These are phyloP conservation scores for Chlorella sorokiniana DNA, from an alignment of 139 green algal species.

Conservation along the genomic window DNA sequence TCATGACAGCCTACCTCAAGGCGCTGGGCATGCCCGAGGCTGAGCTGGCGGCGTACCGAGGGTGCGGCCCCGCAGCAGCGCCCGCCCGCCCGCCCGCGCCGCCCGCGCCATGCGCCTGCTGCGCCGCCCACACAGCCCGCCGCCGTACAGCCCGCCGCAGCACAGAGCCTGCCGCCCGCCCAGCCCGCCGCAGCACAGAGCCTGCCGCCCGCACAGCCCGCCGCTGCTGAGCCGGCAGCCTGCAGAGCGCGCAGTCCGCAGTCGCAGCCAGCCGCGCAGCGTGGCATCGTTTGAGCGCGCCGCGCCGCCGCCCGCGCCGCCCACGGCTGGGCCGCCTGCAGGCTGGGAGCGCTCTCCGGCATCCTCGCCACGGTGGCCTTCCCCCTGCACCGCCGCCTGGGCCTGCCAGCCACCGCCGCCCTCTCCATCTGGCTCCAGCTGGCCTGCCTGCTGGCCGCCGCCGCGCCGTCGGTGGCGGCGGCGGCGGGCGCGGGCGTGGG, in stretches of 20 bases:
- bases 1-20: constrained; percentile 70
- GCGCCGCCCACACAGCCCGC: too few relatives aligned
- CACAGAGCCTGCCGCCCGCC: too few relatives aligned
- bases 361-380: constrained; percentile 72
- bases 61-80: constrained; percentile 15
- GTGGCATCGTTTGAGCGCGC: too few relatives aligned
- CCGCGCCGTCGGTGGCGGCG: constrained; percentile 21
- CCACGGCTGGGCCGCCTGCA: neutral
- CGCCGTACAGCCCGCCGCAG: too few relatives aligned
- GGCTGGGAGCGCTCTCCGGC: constrained; percentile 67
- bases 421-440: constrained; percentile 65
- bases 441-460: constrained; percentile 36
- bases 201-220: too few relatives aligned
- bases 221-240: too few relatives aligned
- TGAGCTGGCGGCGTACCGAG: constrained; percentile 60
- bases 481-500: constrained; percentile 16
- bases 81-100: neutral
- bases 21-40: constrained; percentile 67
- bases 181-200: too few relatives aligned
- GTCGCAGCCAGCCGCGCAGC: too few relatives aligned
- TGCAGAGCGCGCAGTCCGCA: too few relatives aligned
- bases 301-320: neutral
- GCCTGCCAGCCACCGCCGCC: constrained; percentile 41
- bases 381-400: constrained; percentile 41
- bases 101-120: neutral